Percentiles rank a stretch among this genome's conserved stretches.
Evolutionary conservation across 164 flowering plant genomes (phyloP).

Genomic region (Cinnamomum micranthum): DNA sequence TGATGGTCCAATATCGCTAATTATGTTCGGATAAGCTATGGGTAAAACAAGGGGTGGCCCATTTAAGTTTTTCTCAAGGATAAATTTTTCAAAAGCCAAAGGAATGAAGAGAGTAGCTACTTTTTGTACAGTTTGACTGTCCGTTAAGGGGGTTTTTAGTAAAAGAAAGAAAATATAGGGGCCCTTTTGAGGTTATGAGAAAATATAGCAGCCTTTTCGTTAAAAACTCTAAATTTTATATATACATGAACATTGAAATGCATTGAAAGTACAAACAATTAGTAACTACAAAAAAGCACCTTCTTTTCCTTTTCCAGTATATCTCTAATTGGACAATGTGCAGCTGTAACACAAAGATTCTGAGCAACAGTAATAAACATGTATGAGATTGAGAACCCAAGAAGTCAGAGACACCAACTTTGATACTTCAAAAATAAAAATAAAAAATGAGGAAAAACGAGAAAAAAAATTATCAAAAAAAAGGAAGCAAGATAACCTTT

Average conservation of each 20-base stretch:
- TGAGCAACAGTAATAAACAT: conserved; percentile 24
- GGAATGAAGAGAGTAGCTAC: not conserved
- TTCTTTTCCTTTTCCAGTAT: conserved; percentile 85
- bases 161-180: not conserved
- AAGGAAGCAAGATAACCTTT: not conserved
- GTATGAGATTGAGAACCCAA: conserved; percentile 10
- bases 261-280: not conserved
- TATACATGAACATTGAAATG: too few relatives aligned
- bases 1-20: too few relatives aligned
- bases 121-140: not conserved
- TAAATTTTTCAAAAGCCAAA: not conserved
- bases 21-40: too few relatives aligned
- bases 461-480: not conserved
- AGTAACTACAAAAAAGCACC: conserved; percentile 27
- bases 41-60: too few relatives aligned
- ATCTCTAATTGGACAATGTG: conserved; percentile 87
- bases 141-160: not conserved
- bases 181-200: too few relatives aligned
- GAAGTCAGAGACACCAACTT: not conserved
- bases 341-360: conserved; percentile 96
- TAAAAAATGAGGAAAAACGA: too few relatives aligned
- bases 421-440: not conserved
- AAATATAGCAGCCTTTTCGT: not conserved
- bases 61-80: not conserved
- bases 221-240: too few relatives aligned